Evolutionary conservation across 2,329 filamentous ascomycete genomes (phyloP).

Genomic region (Apiospora phragmitis): DNA sequence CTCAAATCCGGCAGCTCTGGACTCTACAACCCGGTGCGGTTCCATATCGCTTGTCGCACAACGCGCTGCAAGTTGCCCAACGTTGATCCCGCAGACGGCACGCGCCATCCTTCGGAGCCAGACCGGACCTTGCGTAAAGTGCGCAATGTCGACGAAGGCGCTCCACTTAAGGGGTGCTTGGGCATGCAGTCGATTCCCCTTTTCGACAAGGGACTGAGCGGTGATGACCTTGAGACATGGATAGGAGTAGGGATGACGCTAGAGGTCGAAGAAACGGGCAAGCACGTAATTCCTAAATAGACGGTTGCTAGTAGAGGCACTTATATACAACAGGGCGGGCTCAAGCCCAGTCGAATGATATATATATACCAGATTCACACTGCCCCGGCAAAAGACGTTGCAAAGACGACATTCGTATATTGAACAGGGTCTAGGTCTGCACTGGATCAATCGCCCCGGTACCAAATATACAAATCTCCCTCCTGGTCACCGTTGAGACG

Average conservation of each 20-base stretch:
- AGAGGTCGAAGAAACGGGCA: constrained; percentile 46
- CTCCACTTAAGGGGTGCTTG: constrained; percentile 56
- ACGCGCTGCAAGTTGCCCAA: constrained; percentile 73
- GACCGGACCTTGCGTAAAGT: constrained; percentile 58
- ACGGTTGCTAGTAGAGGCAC: neutral
- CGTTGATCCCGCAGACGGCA: constrained; percentile 62
- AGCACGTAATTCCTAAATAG: constrained; percentile 33
- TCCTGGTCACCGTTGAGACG: neutral
- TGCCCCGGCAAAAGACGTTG: too few species aligned
- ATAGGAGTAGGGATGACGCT: constrained; percentile 59
- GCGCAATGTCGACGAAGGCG: constrained; percentile 61
- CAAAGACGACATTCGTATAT: too few species aligned
- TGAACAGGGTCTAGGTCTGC: neutral
- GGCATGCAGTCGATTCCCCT: constrained; percentile 67
- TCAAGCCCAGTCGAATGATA: neutral
- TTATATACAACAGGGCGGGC: neutral
- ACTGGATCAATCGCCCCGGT: neutral
- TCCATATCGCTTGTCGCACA: constrained; percentile 64
- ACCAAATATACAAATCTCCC: neutral
- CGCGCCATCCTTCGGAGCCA: constrained; percentile 55
- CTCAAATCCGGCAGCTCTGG: constrained; percentile 51
- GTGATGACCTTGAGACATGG: constrained; percentile 37
- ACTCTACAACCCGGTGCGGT: constrained; percentile 42
- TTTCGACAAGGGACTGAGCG: constrained; percentile 36
- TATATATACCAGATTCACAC: too few species aligned